Evolutionary conservation across 306 rosid species (phyloP), one percentile per base, ranked within the genome.

Genomic region (Crotalaria pallida): DNA sequence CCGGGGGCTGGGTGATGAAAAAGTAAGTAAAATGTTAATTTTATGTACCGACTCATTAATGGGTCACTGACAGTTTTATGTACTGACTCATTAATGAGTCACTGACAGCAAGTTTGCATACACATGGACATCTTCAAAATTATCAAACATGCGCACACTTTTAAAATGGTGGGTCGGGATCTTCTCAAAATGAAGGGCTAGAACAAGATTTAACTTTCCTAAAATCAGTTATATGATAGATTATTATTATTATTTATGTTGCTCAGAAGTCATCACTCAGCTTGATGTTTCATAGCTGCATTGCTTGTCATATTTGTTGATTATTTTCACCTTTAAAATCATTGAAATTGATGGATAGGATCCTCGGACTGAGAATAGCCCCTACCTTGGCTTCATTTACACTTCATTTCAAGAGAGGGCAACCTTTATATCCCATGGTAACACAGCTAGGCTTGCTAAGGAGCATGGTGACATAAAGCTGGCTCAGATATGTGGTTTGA

Each of bases 361-460:
- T 79, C 96, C 97, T 5, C 78, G 93, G 67, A 89, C 94, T 27
- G 97, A 92, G 84, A 87, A 92, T 82, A 92, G 83, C 58, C 97
- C 97, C 16, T 92, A 92, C 81, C 90, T 89, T 18, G 96, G 94
- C 36, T 92, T 92, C 85, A 89, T 92, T 43, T 92, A 89, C 80
- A 92, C 97, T 65, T 85, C 97, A 47, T 92, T 92, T 70, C 97
- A 92, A 81, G 97, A 92, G 73, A 87, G 97, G 80, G 97, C 97
- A 2, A 92, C 97, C 72, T 89, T 89, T 69, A 77, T 92, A 66
- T 92, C 97, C 27, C 97, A 92, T 69, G 97, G 97, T 69, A 92
- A 92, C 86, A 89, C 97, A n/a, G 97, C 97, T 72, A 87, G 96
- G 82, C 96, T 38, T 53, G 97, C 97, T 24, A 92, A 87, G 84